Evolutionary conservation across 2,329 filamentous ascomycete genomes (phyloP), one percentile per base, ranked within the genome.

Genomic region (Xylariaceae sp.): DNA sequence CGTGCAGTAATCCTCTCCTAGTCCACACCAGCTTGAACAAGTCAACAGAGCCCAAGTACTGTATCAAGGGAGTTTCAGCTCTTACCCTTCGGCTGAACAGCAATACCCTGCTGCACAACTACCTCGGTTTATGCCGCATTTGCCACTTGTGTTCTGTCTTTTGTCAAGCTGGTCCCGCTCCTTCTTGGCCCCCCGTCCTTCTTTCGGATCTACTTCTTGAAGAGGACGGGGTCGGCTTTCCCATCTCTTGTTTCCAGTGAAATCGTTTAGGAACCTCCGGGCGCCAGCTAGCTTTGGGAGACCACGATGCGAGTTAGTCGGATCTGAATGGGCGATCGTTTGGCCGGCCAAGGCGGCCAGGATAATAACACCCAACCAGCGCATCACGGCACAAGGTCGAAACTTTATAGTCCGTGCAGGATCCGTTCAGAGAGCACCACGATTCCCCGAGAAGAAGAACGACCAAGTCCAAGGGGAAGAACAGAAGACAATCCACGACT

Each of bases 71-170:
- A 30, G n/a, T 9, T 13, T 9, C 18, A 24, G 18, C 28, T 51
- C 54, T 48, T 32, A 60, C 60, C 60, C 60, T 47, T 57, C 60
- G 28, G 37, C 43, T 15, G 60, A 62, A 43, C 60, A 62, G 37
- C 60, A 62, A 24, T 57, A 55, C 17, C 56, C 58, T 7, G 41
- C 26, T 2, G 55, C 50, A 41, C 58, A 61, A 19, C 45, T 51
- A 17, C 56, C 57, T 26, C 49, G 52, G 13, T 43, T 39, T 12
- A 34, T 39, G 17, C 58, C 58, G 29, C 58, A 61, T 47, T 41
- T 52, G 8, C 49, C 48, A 16, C 36, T 45, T 24, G 42, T 54
- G 37, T 48, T 59, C 42, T 59, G 56, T 33, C 57, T 54, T 26
- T 42, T 38, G 16, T 59, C 45, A 11, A 57, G 42, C 8, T 42